Conservation (phyloP, 805 yeast genomes). For the Yamadazyma scolyti region DNA sequence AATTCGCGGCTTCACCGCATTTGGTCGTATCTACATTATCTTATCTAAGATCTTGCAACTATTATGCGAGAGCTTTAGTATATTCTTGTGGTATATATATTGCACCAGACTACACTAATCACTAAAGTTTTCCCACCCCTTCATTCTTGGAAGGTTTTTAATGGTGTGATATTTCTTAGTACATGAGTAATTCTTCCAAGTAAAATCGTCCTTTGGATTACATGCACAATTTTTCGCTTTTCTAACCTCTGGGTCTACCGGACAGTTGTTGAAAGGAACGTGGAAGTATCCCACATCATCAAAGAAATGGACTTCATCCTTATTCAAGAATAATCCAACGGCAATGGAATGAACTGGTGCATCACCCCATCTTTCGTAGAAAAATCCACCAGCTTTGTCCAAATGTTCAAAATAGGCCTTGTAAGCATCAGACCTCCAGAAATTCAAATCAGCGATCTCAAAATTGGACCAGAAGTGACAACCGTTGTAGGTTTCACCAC, state of each 20-base stretch:
- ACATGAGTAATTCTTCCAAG: constrained; percentile 75
- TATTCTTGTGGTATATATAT: no score
- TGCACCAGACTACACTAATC: no score
- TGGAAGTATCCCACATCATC: constrained; percentile 84
- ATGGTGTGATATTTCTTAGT: constrained; percentile 58
- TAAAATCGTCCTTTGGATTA: constrained; percentile 67
- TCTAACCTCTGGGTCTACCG: constrained; percentile 61
- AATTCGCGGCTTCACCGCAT: no score
- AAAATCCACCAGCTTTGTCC: constrained; percentile 86
- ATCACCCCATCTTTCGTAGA: constrained; percentile 91
- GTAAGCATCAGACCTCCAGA: constrained; percentile 76
- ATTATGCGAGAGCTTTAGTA: no score
- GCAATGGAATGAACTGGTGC: constrained; percentile 89
- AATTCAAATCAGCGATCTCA: no score
- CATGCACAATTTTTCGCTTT: constrained; percentile 65
- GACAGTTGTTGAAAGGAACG: constrained; percentile 79
- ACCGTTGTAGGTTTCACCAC: constrained; percentile 66
- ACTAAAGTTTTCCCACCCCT: constrained; percentile 64
- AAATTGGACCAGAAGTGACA: constrained; percentile 93
- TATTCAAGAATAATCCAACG: constrained; percentile 71
- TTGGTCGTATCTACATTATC: no score
- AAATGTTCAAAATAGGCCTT: constrained; percentile 64
- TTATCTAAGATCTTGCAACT: no score
- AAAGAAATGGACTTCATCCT: constrained; percentile 70
- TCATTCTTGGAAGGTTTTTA: constrained; percentile 55